A percentile compares a stretch with the other conserved stretches of the same genome.
Evolutionary conservation across 768 basidiomycete genomes (phyloP).

Genomic region (Phanerochaete carnosa): DNA sequence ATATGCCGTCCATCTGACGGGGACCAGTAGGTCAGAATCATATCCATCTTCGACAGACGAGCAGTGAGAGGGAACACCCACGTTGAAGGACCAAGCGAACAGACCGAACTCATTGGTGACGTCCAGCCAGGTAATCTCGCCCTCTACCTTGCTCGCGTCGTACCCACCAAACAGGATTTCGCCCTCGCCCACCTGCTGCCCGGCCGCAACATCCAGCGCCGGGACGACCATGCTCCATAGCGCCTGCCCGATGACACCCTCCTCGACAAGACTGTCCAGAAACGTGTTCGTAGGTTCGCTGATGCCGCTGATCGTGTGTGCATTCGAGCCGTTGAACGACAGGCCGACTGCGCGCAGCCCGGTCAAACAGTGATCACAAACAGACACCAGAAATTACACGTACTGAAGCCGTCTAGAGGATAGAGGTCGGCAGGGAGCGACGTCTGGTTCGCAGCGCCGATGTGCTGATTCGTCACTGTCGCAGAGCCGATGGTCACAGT

Average conservation of each 20-base stretch:
- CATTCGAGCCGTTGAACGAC: constrained; percentile 5
- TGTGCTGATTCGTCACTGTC: constrained; percentile 3
- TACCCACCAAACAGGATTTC: constrained; percentile 8
- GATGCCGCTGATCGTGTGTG: background rate
- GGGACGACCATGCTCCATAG: constrained; percentile 4
- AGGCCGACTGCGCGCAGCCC: constrained; percentile 9
- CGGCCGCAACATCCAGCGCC: background rate
- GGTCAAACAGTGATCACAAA: background rate
- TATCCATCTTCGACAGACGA: background rate
- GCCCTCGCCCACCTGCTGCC: background rate
- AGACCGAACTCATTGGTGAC: background rate
- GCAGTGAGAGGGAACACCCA: background rate
- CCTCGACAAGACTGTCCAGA: background rate
- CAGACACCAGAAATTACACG: background rate
- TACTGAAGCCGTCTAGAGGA: constrained; percentile 9
- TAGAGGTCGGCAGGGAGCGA: background rate
- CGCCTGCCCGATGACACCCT: constrained; percentile 2
- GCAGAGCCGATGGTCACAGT: constrained; percentile 5
- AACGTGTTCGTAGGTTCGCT: constrained; percentile 4
- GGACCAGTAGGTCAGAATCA: no score
- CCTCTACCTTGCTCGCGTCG: constrained; percentile 4
- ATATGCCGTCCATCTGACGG: background rate
- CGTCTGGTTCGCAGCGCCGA: constrained; percentile 1
- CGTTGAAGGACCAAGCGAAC: constrained; percentile 3
- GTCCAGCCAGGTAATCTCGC: constrained; percentile 3